Conservation (phyloP, 1,284 basidiomycete genomes). For the Leccinum fallax region DNA sequence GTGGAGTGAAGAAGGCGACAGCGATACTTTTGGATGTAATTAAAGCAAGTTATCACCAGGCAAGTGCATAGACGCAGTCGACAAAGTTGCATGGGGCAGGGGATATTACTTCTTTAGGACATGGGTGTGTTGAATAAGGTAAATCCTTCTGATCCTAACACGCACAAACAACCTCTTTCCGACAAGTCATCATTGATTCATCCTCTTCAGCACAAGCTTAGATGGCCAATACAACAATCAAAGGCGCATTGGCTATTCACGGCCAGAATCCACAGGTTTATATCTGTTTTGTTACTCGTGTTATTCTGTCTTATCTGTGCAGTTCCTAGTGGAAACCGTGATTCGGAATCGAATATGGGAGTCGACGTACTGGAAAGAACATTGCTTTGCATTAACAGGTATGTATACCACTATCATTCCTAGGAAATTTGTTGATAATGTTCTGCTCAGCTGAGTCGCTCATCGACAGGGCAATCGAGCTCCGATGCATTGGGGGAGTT, state of each 20-base stretch:
- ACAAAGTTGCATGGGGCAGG: not conserved
- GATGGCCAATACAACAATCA: conserved; percentile 92
- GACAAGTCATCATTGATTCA: not conserved
- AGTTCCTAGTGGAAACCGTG: conserved; percentile 97
- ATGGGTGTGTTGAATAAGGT: not conserved
- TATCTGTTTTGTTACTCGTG: not conserved
- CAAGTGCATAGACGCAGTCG: too few species aligned
- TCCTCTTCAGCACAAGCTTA: not conserved
- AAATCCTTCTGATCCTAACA: conserved; percentile 24
- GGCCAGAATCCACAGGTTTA: conserved; percentile 90
- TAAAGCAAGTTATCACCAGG: too few species aligned
- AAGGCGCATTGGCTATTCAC: conserved; percentile 83
- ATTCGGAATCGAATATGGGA: conserved; percentile 97
- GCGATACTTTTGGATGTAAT: too few species aligned
- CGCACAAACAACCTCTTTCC: conserved; percentile 19
- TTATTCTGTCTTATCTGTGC: conserved; percentile 33
- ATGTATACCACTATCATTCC: conserved; percentile 12
- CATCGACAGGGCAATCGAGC: conserved; percentile 89
- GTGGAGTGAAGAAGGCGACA: too few species aligned
- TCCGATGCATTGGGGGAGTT: conserved; percentile 88
- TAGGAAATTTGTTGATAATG: conserved; percentile 4
- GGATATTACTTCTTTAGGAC: not conserved
- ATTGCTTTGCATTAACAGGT: conserved; percentile 93
- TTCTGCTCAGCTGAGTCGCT: conserved; percentile 75
- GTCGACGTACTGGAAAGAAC: conserved; percentile 95